Evolutionary conservation across 805 yeast species (phyloP).

Genomic region (Yarrowia yakushimensis): DNA sequence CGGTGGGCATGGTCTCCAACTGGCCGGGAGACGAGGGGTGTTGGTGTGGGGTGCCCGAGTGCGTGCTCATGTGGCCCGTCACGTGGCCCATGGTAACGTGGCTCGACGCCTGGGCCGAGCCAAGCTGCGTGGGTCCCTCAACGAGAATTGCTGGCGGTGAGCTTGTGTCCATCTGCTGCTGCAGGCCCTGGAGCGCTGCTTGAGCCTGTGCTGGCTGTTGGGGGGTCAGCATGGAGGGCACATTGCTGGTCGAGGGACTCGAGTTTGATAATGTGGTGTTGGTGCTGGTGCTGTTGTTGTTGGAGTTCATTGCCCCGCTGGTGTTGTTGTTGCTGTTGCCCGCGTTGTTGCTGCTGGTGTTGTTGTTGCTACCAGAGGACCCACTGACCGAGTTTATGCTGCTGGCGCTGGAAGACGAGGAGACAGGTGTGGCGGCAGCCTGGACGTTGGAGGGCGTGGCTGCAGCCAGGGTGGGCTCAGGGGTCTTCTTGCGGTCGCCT

Average conservation of each 20-base stretch:
- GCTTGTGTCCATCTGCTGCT: not conserved
- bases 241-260: not conserved
- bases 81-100: conserved; percentile 24
- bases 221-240: not conserved
- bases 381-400: not conserved
- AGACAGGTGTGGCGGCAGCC: conserved; percentile 6
- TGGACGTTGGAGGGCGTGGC: not conserved
- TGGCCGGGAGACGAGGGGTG: conserved; percentile 37
- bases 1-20: conserved; percentile 40
- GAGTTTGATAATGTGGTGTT: not conserved
- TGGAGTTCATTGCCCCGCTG: not conserved
- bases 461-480: not conserved
- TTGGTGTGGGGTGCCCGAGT: conserved; percentile 27
- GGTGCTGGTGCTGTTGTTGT: not conserved
- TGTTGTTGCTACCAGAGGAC: not conserved
- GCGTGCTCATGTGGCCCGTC: conserved; percentile 26
- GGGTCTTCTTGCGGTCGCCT: conserved; percentile 22
- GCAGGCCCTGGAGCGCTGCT: not conserved
- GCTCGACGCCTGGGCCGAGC: conserved; percentile 20
- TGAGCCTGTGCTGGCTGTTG: not conserved
- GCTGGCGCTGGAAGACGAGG: not conserved
- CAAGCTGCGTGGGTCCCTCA: conserved; percentile 16
- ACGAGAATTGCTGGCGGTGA: not conserved
- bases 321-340: not conserved
- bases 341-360: not conserved